These are phyloP conservation scores for Fomitopsis pulvina DNA, from an alignment of 768 basidiomycete genomes.

Conservation along the genomic window DNA sequence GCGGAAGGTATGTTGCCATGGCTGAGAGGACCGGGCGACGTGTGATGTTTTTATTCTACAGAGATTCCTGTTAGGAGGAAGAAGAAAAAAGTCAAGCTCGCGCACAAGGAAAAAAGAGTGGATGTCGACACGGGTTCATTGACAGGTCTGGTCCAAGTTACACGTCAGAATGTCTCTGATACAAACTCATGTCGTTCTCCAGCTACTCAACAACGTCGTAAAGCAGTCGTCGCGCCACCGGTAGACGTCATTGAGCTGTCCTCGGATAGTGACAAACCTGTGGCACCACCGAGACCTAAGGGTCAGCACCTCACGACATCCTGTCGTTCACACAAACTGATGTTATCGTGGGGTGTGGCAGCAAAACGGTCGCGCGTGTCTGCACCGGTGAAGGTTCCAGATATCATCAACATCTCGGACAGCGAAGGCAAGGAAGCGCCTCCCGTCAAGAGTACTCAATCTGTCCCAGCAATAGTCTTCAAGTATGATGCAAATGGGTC, in stretches of 20 bases:
- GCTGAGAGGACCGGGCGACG: neutral
- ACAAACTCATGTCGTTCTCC: neutral
- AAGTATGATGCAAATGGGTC: slow-evolving; percentile 3
- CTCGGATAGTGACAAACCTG: neutral
- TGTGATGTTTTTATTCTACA: neutral
- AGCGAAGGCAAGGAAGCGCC: neutral
- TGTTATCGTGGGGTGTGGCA: neutral
- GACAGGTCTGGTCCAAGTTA: neutral
- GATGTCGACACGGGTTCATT: neutral
- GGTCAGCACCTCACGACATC: neutral
- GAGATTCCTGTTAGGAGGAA: neutral
- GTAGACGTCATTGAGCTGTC: neutral
- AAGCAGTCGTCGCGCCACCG: neutral
- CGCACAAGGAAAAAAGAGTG: neutral
- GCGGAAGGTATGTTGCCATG: neutral
- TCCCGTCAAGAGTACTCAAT: neutral
- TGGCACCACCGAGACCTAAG: neutral
- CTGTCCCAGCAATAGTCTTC: neutral
- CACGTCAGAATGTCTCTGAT: neutral
- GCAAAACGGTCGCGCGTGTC: neutral
- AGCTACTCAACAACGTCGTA: neutral
- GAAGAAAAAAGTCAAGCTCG: neutral
- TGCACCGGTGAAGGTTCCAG: neutral
- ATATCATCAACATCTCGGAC: neutral
- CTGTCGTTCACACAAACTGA: neutral